Conservation (phyloP, 805 yeast species). For the Candida manassasensis region DNA sequence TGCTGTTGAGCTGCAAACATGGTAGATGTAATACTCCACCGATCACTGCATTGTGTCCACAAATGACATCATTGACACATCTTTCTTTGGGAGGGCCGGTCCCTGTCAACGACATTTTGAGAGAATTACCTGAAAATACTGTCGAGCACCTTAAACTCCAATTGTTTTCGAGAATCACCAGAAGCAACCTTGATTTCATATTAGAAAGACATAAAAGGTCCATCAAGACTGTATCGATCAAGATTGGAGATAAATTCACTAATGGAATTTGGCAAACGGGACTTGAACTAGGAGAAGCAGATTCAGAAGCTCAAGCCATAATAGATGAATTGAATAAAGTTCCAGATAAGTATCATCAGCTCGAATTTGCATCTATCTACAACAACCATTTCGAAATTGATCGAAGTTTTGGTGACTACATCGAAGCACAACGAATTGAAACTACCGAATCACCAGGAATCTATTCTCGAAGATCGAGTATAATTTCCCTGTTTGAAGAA, state of each 20-base stretch:
- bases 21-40: neutral
- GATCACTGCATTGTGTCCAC: neutral
- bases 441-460: neutral
- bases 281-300: neutral
- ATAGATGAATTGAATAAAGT: slow-evolving; percentile 3
- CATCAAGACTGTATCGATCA: neutral
- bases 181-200: neutral
- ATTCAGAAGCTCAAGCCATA: neutral
- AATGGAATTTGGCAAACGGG: slow-evolving; percentile 2
- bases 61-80: neutral
- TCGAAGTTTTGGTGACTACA: slow-evolving; percentile 5
- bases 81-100: neutral
- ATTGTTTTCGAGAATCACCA: neutral
- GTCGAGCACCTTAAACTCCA: neutral
- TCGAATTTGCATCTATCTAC: slow-evolving; percentile 1
- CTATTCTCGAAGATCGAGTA: slow-evolving; percentile 1
- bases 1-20: neutral
- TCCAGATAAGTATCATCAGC: slow-evolving; percentile 5
- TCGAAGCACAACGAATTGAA: slow-evolving; percentile 2
- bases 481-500: neutral
- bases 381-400: slow-evolving; percentile 2
- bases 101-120: neutral
- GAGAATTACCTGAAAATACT: slow-evolving; percentile 1
- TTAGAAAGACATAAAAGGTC: slow-evolving; percentile 1
- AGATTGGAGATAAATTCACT: neutral